Evolutionary conservation across 495 filamentous ascomycete species (phyloP).

Genomic region (Xylona heveae): DNA sequence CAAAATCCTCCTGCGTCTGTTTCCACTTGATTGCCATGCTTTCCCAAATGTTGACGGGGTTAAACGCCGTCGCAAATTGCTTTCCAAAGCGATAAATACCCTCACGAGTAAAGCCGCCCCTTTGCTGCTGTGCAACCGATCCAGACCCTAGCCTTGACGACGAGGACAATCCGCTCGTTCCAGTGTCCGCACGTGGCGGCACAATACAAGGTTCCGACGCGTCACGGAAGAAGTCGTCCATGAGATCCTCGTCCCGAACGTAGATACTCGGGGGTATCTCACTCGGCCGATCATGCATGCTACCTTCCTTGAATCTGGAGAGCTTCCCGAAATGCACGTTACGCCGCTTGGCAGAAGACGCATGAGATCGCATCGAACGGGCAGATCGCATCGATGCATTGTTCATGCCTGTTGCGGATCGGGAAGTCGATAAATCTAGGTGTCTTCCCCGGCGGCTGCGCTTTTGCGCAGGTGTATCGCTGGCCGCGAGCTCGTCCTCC

Average conservation of each 20-base stretch:
- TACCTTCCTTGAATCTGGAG: constrained; percentile 50
- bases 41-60: constrained; percentile 26
- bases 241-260: constrained; percentile 22
- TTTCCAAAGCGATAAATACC: constrained; percentile 39
- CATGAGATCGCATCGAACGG: no score
- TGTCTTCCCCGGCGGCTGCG: no score
- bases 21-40: constrained; percentile 12
- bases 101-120: no score
- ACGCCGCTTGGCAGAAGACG: no score
- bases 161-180: neutral
- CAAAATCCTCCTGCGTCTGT: constrained; percentile 15
- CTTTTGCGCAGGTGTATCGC: no score
- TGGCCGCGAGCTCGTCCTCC: no score
- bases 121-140: neutral
- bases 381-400: no score
- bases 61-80: constrained; percentile 30
- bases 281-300: constrained; percentile 56
- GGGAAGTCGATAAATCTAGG: no score
- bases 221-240: neutral
- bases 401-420: no score
- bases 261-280: constrained; percentile 43
- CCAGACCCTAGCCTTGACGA: neutral
- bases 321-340: no score
- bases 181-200: no score
- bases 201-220: no score